Conservation (phyloP, 306 rosid species). For the Quercus variabilis region DNA sequence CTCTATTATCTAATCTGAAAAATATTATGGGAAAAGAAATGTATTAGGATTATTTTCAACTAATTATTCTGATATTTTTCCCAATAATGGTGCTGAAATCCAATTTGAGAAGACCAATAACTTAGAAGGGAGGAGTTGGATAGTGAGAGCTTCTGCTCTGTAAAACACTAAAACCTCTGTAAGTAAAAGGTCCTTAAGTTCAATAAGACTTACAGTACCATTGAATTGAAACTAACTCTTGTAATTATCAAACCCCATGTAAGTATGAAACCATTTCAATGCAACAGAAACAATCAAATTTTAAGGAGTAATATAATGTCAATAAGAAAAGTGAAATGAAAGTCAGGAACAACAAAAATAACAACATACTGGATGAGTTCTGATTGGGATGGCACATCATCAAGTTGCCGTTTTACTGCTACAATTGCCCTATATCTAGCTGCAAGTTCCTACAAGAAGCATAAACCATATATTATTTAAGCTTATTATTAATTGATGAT, state of each 20-base stretch:
- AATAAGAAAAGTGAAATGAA: constrained; percentile 1
- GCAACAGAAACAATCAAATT: background rate
- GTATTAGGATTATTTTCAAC: background rate
- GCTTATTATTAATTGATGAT: background rate
- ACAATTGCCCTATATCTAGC: constrained; percentile 50
- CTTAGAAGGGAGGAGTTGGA: background rate
- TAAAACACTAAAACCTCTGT: background rate
- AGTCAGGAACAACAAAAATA: constrained; percentile 4
- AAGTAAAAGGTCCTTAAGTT: background rate
- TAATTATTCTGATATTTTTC: background rate
- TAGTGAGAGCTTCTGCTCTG: background rate
- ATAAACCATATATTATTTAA: background rate
- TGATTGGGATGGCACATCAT: constrained; percentile 68
- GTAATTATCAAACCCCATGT: constrained; percentile 13
- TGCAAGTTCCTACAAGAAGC: constrained; percentile 60
- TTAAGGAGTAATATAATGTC: background rate
- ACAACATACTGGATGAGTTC: constrained; percentile 79
- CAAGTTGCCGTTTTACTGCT: constrained; percentile 59
- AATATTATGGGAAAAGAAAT: background rate
- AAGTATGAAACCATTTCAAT: background rate
- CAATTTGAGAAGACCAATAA: background rate
- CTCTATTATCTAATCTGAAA: background rate
- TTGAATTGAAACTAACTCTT: constrained; percentile 3
- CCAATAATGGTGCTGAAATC: background rate
- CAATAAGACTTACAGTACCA: background rate